Conservation (phyloP, 179 eudicot species). For the Dionaea muscipula region DNA sequence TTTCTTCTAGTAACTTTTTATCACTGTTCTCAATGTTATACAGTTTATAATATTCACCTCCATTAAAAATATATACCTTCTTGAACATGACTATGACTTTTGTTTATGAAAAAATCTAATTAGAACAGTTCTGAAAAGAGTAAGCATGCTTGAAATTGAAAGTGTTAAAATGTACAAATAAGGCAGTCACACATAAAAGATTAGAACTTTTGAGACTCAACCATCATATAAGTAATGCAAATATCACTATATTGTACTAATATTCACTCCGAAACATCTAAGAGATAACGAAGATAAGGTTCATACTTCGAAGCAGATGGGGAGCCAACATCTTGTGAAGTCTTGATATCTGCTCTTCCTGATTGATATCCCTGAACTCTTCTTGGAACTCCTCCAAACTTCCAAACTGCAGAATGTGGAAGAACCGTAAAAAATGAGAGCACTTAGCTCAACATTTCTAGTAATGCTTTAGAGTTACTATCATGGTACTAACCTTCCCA, state of each 20-base stretch:
- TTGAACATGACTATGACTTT: too few species aligned
- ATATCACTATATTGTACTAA: not conserved
- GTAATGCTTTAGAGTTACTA: constrained; percentile 11
- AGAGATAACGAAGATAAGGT: constrained; percentile 4
- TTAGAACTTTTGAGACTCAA: too few species aligned
- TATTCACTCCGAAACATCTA: not conserved
- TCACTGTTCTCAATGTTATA: too few species aligned
- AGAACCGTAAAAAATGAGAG: constrained; percentile 4
- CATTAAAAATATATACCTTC: too few species aligned
- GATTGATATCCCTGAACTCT: constrained; percentile 93
- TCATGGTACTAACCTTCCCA: constrained; percentile 63
- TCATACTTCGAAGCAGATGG: constrained; percentile 85
- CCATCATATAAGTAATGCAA: too few species aligned
- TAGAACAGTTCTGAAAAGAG: too few species aligned
- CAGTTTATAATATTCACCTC: too few species aligned
- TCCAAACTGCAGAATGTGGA: constrained; percentile 52
- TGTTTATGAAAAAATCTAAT: too few species aligned
- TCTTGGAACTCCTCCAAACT: constrained; percentile 96
- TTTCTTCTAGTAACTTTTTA: too few species aligned
- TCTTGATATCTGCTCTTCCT: constrained; percentile 92
- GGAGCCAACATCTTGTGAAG: constrained; percentile 97
- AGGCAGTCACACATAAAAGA: too few species aligned
- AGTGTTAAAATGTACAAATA: too few species aligned
- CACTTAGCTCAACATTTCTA: constrained; percentile 2
- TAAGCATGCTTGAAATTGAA: too few species aligned